Percentiles rank a stretch among this genome's conserved stretches.
phyloP scores from a whole-genome alignment of 2,329 filamentous ascomycete genomes.

The Colletotrichum cordylinicola region DNA sequence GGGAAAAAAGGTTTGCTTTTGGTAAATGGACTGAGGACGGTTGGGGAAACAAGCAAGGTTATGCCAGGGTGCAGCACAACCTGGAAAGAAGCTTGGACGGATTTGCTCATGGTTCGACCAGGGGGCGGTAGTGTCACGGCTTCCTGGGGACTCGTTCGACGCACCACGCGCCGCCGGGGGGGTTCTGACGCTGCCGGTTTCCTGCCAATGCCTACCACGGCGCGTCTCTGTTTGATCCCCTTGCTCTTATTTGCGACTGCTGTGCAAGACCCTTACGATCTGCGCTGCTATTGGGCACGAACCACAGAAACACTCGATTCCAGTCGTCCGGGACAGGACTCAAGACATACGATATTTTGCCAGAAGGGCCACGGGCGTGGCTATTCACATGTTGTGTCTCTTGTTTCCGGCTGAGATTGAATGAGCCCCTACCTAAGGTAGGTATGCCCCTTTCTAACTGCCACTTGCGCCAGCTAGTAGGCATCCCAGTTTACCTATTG shows the following conservation, averaged over 20 bases:
- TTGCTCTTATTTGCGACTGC: neutral
- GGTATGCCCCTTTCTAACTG: neutral
- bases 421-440: neutral
- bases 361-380: neutral
- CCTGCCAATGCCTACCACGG: neutral
- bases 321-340: neutral
- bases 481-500: neutral
- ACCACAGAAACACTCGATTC: constrained; percentile 3
- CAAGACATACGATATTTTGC: constrained; percentile 1
- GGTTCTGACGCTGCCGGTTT: constrained; percentile 16
- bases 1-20: constrained; percentile 6
- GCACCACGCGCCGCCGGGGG: constrained; percentile 11
- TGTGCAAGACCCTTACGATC: neutral
- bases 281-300: neutral
- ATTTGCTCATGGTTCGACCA: constrained; percentile 22
- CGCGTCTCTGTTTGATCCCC: constrained; percentile 4
- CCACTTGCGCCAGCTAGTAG: neutral
- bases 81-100: constrained; percentile 2
- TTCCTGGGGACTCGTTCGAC: constrained; percentile 14
- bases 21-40: neutral
- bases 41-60: constrained; percentile 3
- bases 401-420: neutral
- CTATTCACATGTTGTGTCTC: constrained; percentile 12
- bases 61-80: neutral
- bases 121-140: constrained; percentile 14